phyloP scores from a whole-genome alignment of 768 basidiomycete species.

The Russula sp. region DNA sequence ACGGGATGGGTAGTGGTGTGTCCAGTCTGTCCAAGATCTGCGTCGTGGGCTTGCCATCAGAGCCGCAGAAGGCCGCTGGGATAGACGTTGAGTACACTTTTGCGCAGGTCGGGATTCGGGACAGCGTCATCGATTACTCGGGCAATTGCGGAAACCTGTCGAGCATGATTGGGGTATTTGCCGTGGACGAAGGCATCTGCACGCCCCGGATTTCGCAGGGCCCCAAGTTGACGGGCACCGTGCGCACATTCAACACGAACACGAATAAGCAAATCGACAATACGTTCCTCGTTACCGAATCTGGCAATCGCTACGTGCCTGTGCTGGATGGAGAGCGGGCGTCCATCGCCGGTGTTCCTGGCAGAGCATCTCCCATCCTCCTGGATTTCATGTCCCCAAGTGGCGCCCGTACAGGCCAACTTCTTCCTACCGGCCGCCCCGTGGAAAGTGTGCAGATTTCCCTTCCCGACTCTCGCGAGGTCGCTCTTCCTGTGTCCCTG shows the following conservation, averaged over 20 bases:
- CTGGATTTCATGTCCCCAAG: constrained; percentile 61
- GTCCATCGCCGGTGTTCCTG: constrained; percentile 62
- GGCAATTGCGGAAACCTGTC: constrained; percentile 77
- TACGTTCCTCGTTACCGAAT: constrained; percentile 50
- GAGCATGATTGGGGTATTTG: constrained; percentile 67
- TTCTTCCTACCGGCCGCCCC: constrained; percentile 56
- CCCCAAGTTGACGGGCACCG: constrained; percentile 31
- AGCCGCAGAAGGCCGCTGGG: constrained; percentile 36
- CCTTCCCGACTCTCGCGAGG: constrained; percentile 18
- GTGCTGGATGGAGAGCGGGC: constrained; percentile 44
- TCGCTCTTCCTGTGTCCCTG: constrained; percentile 40
- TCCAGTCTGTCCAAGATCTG: constrained; percentile 72
- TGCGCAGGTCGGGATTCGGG: constrained; percentile 48
- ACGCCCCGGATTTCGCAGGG: constrained; percentile 23
- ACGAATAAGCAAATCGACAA: constrained; percentile 64
- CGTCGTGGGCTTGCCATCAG: constrained; percentile 50
- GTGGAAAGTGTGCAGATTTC: constrained; percentile 39
- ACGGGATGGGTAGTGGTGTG: constrained; percentile 78
- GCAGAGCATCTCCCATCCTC: constrained; percentile 55
- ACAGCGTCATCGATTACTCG: constrained; percentile 54
- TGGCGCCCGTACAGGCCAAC: constrained; percentile 64
- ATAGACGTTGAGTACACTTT: constrained; percentile 70
- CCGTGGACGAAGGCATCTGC: constrained; percentile 58
- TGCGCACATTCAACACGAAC: constrained; percentile 66
- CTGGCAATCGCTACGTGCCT: constrained; percentile 29